Evolutionary conservation across 305 asterid species (phyloP).

Genomic region (Fraxinus ornus): DNA sequence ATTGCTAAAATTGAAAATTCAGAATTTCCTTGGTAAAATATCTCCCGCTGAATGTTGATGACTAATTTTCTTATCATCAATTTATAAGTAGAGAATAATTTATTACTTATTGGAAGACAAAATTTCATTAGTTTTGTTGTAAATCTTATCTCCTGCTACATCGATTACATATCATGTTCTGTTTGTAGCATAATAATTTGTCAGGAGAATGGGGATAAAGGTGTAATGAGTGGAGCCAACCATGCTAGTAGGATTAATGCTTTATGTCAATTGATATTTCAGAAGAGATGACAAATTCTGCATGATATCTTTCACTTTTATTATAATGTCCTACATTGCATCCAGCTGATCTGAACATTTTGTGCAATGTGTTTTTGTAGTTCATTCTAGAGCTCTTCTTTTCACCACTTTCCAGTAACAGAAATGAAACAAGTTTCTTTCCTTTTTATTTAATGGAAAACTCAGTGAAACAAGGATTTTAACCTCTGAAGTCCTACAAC

Average conservation of each 20-base stretch:
- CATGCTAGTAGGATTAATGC: not conserved
- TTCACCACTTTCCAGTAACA: not conserved
- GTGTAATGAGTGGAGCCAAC: not conserved
- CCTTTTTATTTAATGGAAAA: not conserved
- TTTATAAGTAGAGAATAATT: not conserved
- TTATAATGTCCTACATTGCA: not conserved
- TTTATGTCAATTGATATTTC: not conserved
- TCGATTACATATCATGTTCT: not conserved
- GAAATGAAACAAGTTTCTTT: not conserved
- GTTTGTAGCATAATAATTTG: not conserved
- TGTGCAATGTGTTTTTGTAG: not conserved
- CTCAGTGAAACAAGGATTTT: not conserved
- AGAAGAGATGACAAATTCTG: not conserved
- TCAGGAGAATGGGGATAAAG: not conserved
- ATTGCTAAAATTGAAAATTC: not conserved
- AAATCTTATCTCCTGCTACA: not conserved
- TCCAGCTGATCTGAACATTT: not conserved
- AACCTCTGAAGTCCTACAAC: slow-evolving; percentile 28
- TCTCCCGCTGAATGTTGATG: not conserved
- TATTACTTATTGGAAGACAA: not conserved
- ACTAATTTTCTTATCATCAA: not conserved
- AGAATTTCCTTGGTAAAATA: not conserved
- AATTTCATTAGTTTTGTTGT: not conserved
- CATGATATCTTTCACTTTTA: not conserved
- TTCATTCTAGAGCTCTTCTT: not conserved